phyloP scores from a whole-genome alignment of 345 rosid genomes.

The Rhodamnia argentea region DNA sequence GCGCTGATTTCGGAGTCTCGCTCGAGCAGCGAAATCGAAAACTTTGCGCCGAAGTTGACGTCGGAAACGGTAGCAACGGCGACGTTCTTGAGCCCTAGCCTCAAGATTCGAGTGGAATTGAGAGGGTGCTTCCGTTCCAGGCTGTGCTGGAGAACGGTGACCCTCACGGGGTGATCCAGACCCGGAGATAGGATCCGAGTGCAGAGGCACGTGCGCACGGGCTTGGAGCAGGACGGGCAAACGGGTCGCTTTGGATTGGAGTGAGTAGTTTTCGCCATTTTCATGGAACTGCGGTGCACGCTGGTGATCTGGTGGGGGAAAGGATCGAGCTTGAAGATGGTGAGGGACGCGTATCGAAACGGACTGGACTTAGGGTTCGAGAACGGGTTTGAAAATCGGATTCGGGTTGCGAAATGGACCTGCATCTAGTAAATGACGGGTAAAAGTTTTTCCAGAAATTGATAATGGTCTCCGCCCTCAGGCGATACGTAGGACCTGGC shows the following conservation, averaged over 20 bases:
- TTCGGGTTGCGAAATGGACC: neutral
- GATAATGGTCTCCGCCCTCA: neutral
- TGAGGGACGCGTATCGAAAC: neutral
- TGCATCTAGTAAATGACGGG: neutral
- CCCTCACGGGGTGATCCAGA: slow-evolving; percentile 51
- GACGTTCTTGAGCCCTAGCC: slow-evolving; percentile 57
- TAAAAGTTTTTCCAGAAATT: neutral
- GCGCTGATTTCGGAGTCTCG: neutral
- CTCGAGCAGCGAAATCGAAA: slow-evolving; percentile 28
- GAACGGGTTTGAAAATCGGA: neutral
- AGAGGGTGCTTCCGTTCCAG: slow-evolving; percentile 71
- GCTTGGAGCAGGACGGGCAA: slow-evolving; percentile 67
- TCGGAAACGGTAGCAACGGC: slow-evolving; percentile 44
- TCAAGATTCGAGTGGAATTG: slow-evolving; percentile 69
- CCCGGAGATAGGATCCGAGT: slow-evolving; percentile 28
- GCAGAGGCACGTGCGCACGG: slow-evolving; percentile 59
- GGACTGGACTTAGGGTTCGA: neutral
- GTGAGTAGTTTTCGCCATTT: neutral
- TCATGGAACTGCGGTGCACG: neutral
- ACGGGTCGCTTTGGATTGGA: slow-evolving; percentile 42
- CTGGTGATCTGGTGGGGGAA: neutral
- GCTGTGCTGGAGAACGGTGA: slow-evolving; percentile 76
- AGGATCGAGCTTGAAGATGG: neutral
- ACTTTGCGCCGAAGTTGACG: slow-evolving; percentile 43
- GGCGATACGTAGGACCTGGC: neutral